These are phyloP conservation scores for Diplosphaera chodatii DNA, from an alignment of 139 green algal species.

Conservation along the genomic window DNA sequence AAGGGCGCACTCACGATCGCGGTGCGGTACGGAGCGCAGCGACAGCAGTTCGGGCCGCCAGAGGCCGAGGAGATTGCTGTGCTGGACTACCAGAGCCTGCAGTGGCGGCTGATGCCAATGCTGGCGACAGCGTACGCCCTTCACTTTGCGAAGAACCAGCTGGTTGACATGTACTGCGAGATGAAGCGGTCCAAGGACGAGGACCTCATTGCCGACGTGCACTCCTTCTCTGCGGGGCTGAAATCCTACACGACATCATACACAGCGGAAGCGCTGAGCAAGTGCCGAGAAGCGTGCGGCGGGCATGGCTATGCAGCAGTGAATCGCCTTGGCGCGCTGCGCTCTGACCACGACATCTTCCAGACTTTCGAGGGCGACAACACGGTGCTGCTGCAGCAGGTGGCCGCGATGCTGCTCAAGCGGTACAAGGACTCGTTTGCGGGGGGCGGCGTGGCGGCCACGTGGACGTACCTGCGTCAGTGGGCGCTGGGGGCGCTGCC, in stretches of 20 bases:
- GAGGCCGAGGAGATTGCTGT: slow-evolving; percentile 60
- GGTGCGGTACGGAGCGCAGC: slow-evolving; percentile 59
- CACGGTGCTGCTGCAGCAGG: slow-evolving; percentile 69
- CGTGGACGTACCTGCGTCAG: slow-evolving; percentile 42
- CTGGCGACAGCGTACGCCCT: slow-evolving; percentile 70
- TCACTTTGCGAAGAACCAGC: slow-evolving; percentile 50
- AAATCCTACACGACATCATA: slow-evolving; percentile 56
- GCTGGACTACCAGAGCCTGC: slow-evolving; percentile 76
- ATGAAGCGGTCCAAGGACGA: slow-evolving; percentile 70
- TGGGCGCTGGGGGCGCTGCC: slow-evolving; percentile 47
- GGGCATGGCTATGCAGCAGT: slow-evolving; percentile 75
- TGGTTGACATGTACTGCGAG: slow-evolving; percentile 59
- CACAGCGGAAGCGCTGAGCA: slow-evolving; percentile 49
- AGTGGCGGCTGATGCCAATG: slow-evolving; percentile 71
- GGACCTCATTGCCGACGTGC: slow-evolving; percentile 55
- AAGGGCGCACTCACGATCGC: slow-evolving; percentile 69
- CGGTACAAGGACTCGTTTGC: slow-evolving; percentile 65
- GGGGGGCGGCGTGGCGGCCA: slow-evolving; percentile 56
- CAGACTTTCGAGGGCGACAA: slow-evolving; percentile 74
- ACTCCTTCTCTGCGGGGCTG: slow-evolving; percentile 53
- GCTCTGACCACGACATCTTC: slow-evolving; percentile 81
- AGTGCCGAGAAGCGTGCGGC: slow-evolving; percentile 68
- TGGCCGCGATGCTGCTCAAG: slow-evolving; percentile 73
- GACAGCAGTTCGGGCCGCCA: slow-evolving; percentile 79
- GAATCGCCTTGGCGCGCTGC: slow-evolving; percentile 71